Base-by-base conservation (phyloP, 202 grass and related monocot genomes). In the Hordeum pubiflorum region DNA sequence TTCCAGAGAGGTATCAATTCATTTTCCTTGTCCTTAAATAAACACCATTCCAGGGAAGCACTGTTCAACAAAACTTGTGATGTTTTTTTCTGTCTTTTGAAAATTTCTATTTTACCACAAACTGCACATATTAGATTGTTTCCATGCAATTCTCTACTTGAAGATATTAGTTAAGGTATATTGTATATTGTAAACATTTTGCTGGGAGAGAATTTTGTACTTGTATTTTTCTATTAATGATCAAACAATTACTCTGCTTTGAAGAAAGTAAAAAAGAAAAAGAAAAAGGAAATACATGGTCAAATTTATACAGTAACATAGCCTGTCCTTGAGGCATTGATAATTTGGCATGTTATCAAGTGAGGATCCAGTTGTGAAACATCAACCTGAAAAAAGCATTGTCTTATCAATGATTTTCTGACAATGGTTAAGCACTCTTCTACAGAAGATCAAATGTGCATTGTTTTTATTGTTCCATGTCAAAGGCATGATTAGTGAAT, bases 1-100 rank as follows among this genome's bases (percentile, higher is more conserved):
- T 70, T 98, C 95, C 22, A 91, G 92, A 89, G 95, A 94, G 95
- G 92, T 98, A 94, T 24, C 15, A 4, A 10, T 27, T 78, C 26
- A 10, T 67, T 54, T 78, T 14, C 69, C 11, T 29, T 57, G 78
- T 60, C 12, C 0, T 72, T 27, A 7, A 6, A 6, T 38, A 58
- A 12, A 18, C 23, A 69, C 24, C 3, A 29, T 76, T 40, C 64
- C 21, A 65, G 9, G 52, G 23, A 52, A 75, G 8, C 69, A 26
- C 15, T 59, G 11, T 13, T n/a, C 17, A 46, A 33, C 9, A 63
- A 9, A 54, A 27, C n/a, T 43, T 88, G 7, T 78, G 77, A 6
- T 63, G 27, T 32, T 54, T 65, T 40, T 22, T 66, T 74, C 31
- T 63, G 8, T 56, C 9, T 10, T 63, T 17, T 29, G 32, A 24